Evolutionary conservation across 495 filamentous ascomycete genomes (phyloP).

Genomic region (Talaromyces proteolyticus): DNA sequence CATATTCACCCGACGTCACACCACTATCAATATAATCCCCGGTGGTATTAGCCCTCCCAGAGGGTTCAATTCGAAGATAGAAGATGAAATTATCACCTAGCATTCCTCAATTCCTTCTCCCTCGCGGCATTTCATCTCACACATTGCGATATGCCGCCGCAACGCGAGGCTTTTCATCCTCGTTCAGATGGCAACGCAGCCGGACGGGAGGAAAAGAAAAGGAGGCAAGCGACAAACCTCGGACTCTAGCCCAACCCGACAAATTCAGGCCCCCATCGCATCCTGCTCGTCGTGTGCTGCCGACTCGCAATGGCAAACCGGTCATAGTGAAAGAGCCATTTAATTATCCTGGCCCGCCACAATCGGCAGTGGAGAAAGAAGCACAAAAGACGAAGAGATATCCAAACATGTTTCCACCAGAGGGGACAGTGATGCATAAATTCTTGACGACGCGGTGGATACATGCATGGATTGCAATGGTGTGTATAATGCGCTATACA

Average conservation of each 20-base stretch:
- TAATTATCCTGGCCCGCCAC: conserved; percentile 63
- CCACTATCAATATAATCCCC: background rate
- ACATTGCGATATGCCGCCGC: conserved; percentile 6
- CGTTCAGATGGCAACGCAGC: conserved; percentile 9
- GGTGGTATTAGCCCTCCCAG: background rate
- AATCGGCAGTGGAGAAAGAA: conserved; percentile 51
- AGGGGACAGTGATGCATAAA: conserved; percentile 68
- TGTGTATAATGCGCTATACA: conserved; percentile 19
- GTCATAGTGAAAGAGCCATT: conserved; percentile 28
- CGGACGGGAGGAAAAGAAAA: conserved; percentile 6
- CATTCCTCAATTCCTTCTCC: conserved; percentile 39
- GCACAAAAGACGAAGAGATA: conserved; percentile 63
- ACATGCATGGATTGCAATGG: conserved; percentile 74
- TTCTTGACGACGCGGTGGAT: conserved; percentile 67
- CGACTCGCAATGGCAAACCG: conserved; percentile 20
- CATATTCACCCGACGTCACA: background rate
- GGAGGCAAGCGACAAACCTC: conserved; percentile 35
- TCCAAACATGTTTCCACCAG: conserved; percentile 73
- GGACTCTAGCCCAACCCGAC: conserved; percentile 70
- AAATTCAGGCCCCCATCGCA: conserved; percentile 86
- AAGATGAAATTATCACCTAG: too few relatives aligned
- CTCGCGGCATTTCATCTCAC: conserved; percentile 28
- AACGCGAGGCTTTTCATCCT: conserved; percentile 19
- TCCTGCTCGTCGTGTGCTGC: conserved; percentile 48
- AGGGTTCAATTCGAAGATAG: too few relatives aligned